Evolutionary conservation across 1,284 basidiomycete genomes (phyloP).

Genomic region (Rhodotorula sp.): DNA sequence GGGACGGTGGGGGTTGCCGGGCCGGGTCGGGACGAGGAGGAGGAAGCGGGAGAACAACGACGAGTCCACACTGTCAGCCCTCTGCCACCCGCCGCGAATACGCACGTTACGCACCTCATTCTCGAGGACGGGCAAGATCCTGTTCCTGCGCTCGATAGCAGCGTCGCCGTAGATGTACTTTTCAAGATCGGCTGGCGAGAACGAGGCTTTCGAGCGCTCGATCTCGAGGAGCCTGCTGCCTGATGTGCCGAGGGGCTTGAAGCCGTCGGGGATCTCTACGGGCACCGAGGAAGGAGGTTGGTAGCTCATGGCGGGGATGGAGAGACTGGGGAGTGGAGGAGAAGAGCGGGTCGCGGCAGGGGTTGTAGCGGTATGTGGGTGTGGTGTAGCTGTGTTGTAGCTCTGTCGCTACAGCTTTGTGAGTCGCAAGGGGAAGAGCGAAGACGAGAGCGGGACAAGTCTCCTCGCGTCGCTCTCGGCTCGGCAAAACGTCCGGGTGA

Average conservation of each 20-base stretch:
- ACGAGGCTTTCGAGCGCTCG: constrained; percentile 39
- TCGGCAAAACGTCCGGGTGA: too few relatives aligned
- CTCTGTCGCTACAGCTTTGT: too few relatives aligned
- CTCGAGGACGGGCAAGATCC: constrained; percentile 31
- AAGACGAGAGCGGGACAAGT: too few relatives aligned
- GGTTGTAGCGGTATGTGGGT: background rate
- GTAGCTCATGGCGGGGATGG: background rate
- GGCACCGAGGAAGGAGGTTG: background rate
- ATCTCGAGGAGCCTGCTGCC: constrained; percentile 39
- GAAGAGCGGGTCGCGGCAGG: background rate
- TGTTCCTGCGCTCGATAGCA: constrained; percentile 19
- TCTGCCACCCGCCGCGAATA: too few relatives aligned
- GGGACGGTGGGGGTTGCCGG: background rate
- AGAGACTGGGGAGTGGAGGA: too few relatives aligned
- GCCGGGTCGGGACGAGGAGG: background rate
- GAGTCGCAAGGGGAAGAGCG: background rate
- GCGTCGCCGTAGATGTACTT: constrained; percentile 37
- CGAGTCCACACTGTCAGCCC: too few relatives aligned
- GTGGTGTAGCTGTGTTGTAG: too few relatives aligned
- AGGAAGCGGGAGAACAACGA: background rate
- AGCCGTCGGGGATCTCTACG: constrained; percentile 31
- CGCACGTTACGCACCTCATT: constrained; percentile 37
- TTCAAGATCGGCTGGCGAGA: constrained; percentile 33
- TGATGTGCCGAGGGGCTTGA: constrained; percentile 22
- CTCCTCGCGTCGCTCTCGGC: too few relatives aligned